Conservation (phyloP, 805 yeast genomes). For the Grigorovia humatica region DNA sequence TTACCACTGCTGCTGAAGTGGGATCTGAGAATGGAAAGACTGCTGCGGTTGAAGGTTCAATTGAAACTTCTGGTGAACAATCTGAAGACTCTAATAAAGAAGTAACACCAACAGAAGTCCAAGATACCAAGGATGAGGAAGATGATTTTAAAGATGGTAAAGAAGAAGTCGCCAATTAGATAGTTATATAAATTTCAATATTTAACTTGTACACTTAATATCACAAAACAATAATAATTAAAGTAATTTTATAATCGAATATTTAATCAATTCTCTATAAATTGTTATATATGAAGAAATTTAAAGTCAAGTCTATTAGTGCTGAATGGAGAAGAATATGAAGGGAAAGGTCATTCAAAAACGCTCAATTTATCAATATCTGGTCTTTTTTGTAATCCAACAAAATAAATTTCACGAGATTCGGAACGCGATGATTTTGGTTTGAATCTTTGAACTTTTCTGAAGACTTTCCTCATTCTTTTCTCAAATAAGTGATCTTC, state of each 20-base stretch:
- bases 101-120: conserved; percentile 10
- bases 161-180: background rate
- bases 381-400: conserved; percentile 45
- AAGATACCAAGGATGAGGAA: conserved; percentile 4
- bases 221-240: background rate
- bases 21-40: conserved; percentile 3
- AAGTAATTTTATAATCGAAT: background rate
- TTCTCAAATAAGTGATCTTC: conserved; percentile 61
- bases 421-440: conserved; percentile 74
- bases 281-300: too few relatives aligned
- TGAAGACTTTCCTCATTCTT: conserved; percentile 49
- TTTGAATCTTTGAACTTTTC: conserved; percentile 55
- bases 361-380: conserved; percentile 36
- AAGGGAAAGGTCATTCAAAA: conserved; percentile 20
- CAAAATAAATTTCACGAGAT: conserved; percentile 74
- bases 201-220: background rate
- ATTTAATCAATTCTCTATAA: background rate
- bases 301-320: too few relatives aligned
- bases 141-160: background rate
- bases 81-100: conserved; percentile 1
- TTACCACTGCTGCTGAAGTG: conserved; percentile 11
- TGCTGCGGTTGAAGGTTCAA: background rate
- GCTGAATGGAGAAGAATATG: too few relatives aligned
- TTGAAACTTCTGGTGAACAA: background rate
- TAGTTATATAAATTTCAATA: conserved; percentile 1